phyloP scores from a whole-genome alignment of 306 rosid genomes.

The Pyrus communis region DNA sequence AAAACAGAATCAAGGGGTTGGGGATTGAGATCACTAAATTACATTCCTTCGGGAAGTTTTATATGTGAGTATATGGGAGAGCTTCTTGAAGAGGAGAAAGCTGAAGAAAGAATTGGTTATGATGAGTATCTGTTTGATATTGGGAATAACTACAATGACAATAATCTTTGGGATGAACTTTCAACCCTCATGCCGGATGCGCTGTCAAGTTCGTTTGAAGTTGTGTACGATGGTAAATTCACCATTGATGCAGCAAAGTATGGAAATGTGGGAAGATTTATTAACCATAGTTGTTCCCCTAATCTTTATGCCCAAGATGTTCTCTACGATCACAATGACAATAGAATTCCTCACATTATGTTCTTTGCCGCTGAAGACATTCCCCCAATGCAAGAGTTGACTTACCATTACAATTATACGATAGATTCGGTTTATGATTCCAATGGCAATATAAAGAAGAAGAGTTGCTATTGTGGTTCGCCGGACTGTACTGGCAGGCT shows the following conservation, averaged over 20 bases:
- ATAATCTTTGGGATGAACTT: slow-evolving; percentile 66
- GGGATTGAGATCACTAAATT: slow-evolving; percentile 92
- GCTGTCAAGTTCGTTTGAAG: slow-evolving; percentile 35
- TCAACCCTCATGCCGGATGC: slow-evolving; percentile 49
- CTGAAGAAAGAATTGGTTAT: slow-evolving; percentile 70
- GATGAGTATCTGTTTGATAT: slow-evolving; percentile 92
- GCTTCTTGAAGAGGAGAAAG: slow-evolving; percentile 83
- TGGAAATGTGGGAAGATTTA: slow-evolving; percentile 88
- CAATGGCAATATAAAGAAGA: slow-evolving; percentile 67
- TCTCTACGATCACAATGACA: slow-evolving; percentile 74
- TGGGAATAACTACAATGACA: slow-evolving; percentile 54
- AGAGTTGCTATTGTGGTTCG: slow-evolving; percentile 77
- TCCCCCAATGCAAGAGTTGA: slow-evolving; percentile 86
- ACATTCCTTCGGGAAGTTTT: slow-evolving; percentile 87
- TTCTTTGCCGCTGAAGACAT: slow-evolving; percentile 88
- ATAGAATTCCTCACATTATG: slow-evolving; percentile 88
- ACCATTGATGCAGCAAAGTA: slow-evolving; percentile 75
- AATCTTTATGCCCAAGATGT: slow-evolving; percentile 90
- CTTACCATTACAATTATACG: slow-evolving; percentile 70
- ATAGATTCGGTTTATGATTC: slow-evolving; percentile 70
- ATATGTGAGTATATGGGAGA: slow-evolving; percentile 89
- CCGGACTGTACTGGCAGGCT: slow-evolving; percentile 71
- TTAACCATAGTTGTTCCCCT: slow-evolving; percentile 93
- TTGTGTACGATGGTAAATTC: slow-evolving; percentile 52
- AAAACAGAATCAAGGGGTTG: slow-evolving; percentile 78